Evolutionary conservation across 2,329 filamentous ascomycete genomes (phyloP), one percentile per base, ranked within the genome.

Genomic region (Exophiala bonariae): DNA sequence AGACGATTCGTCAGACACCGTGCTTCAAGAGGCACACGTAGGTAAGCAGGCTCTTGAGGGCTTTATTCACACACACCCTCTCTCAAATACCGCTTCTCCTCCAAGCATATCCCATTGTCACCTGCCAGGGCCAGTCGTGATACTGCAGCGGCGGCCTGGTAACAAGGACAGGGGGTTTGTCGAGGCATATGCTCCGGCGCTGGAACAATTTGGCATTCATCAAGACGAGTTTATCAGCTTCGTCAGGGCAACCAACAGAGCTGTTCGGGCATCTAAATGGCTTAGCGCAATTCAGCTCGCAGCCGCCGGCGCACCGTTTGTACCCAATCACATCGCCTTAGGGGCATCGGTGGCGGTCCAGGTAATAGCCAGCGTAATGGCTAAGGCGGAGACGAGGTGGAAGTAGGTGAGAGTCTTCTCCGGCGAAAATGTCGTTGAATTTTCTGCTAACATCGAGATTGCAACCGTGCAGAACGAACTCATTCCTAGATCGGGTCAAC

Each of bases 401-500:
- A 61, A 55, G 63, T 64, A 41, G 37, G 59, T 56, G 8, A 67
- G 68, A 41, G 37, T 41, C 1, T 55, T 60, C 10, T 42, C 13
- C 16, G 40, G 11, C 13, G 16, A 6, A 30, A 19, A 19, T 17
- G 8, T 14, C 17, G 14, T 44, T 20, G 23, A 34, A 6, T 13
- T 17, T 13, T 11, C 30, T 28, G 41, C 33, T 18, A 13, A 35
- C n/a, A 36, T 18, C 26, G 3, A 19, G 4, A 40, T 23, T 42
- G 19, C 14, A 37, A 32, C n/a, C 26, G 14, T 63, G 64, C 50
- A 65, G 69, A 36, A 71, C 74, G 0, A 82, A 81, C 54, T 64
- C 59, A 0, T 83, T 80, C 58, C 68, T 84, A 7, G 72, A 81
- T 52, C 63, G 66, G 20, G 69, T 80, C 55, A 83, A 83, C 55